Evolutionary conservation across 768 basidiomycete species (phyloP).

Genomic region (Suillus decipiens): DNA sequence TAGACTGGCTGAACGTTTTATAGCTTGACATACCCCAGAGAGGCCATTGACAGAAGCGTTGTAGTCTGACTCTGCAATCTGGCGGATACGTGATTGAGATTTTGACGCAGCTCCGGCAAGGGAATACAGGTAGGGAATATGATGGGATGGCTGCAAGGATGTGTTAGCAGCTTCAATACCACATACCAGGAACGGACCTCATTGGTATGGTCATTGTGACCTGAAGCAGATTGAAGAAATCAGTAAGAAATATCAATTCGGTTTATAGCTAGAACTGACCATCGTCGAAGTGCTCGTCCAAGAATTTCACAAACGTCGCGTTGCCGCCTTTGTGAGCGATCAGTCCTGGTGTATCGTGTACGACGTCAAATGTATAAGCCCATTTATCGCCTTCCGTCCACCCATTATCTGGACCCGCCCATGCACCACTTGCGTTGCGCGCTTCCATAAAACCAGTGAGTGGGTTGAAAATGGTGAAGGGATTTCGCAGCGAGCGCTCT

Average conservation of each 20-base stretch:
- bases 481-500: conserved; percentile 54
- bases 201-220: conserved; percentile 82
- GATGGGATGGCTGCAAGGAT: conserved; percentile 70
- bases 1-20: neutral
- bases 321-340: conserved; percentile 69
- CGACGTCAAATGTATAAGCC: conserved; percentile 79
- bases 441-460: conserved; percentile 83
- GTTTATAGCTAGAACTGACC: conserved; percentile 32
- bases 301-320: conserved; percentile 58
- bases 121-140: conserved; percentile 82
- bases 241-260: neutral
- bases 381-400: conserved; percentile 85
- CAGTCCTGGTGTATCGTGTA: conserved; percentile 67
- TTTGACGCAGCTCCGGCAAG: conserved; percentile 71
- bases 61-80: conserved; percentile 66
- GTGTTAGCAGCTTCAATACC: conserved; percentile 11
- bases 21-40: conserved; percentile 54
- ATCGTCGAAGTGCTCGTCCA: conserved; percentile 58
- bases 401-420: conserved; percentile 71
- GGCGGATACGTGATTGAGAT: conserved; percentile 68
- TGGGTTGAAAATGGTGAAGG: conserved; percentile 67
- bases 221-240: conserved; percentile 32
- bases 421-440: conserved; percentile 62
- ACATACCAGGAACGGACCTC: conserved; percentile 46
- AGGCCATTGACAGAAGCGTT: conserved; percentile 69